phyloP scores from a whole-genome alignment of 352 stramenopile species.

The Pythium rishiriense region DNA sequence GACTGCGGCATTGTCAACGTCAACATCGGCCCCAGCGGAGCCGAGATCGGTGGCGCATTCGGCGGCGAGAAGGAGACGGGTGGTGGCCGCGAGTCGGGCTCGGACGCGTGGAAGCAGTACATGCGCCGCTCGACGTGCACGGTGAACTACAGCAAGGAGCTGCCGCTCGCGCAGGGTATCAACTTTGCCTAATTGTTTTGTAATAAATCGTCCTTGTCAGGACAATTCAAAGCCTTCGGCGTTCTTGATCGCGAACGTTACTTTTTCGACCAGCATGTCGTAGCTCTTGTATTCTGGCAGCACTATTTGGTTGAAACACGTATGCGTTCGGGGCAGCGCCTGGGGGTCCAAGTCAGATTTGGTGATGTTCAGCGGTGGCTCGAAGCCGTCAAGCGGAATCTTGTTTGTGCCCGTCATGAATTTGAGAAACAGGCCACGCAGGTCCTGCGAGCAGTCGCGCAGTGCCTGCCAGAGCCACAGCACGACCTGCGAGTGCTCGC shows the following conservation, averaged over 20 bases:
- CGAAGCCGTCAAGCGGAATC: constrained; percentile 83
- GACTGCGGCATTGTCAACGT: constrained; percentile 94
- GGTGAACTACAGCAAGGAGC: constrained; percentile 92
- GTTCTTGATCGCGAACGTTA: constrained; percentile 80
- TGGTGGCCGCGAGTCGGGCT: constrained; percentile 89
- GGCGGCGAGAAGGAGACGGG: constrained; percentile 93
- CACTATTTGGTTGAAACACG: constrained; percentile 90
- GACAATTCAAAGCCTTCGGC: constrained; percentile 82
- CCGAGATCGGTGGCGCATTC: constrained; percentile 93
- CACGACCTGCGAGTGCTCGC: constrained; percentile 69
- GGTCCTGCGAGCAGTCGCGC: constrained; percentile 59
- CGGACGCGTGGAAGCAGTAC: constrained; percentile 94
- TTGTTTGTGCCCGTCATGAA: constrained; percentile 87
- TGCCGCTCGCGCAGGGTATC: constrained; percentile 92
- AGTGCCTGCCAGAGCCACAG: constrained; percentile 87
- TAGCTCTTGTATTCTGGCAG: constrained; percentile 78
- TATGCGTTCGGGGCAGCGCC: constrained; percentile 76
- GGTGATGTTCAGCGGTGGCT: constrained; percentile 85
- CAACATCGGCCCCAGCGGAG: constrained; percentile 91
- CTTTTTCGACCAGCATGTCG: constrained; percentile 63
- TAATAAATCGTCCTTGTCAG: constrained; percentile 28
- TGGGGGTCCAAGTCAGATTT: constrained; percentile 70
- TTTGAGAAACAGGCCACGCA: constrained; percentile 70
- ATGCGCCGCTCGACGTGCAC: constrained; percentile 94
- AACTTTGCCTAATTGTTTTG: constrained; percentile 75